Evolutionary conservation across 345 rosid genomes (phyloP).

Genomic region (Arabidopsis arenosa): DNA sequence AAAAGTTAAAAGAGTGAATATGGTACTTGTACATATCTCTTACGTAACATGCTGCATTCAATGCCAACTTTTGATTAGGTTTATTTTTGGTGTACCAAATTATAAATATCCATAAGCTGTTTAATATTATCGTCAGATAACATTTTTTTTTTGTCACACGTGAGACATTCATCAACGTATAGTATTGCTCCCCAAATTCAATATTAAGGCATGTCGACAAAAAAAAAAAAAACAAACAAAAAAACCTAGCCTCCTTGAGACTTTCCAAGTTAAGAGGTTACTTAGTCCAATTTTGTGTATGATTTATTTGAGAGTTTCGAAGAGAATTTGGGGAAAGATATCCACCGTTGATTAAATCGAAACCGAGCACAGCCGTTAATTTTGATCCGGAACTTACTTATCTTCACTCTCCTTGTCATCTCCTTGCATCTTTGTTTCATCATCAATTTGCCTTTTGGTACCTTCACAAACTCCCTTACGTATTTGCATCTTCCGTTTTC

Average conservation of each 20-base stretch:
- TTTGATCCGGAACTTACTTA: slow-evolving; percentile 64
- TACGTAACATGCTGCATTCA: background rate
- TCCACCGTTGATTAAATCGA: slow-evolving; percentile 55
- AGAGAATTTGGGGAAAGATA: slow-evolving; percentile 59
- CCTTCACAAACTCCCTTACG: slow-evolving; percentile 48
- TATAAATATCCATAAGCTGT: too few relatives aligned
- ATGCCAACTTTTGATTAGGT: background rate
- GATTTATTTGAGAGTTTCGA: slow-evolving; percentile 47
- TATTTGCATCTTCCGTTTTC: slow-evolving; percentile 50
- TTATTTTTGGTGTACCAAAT: background rate
- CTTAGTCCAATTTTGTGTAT: slow-evolving; percentile 59
- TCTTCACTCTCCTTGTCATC: slow-evolving; percentile 59
- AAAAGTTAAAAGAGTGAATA: background rate
- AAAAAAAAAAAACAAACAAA: too few relatives aligned
- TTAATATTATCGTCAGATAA: background rate
- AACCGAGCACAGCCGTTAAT: slow-evolving; percentile 67
- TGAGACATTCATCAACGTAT: too few relatives aligned
- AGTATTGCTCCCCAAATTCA: background rate
- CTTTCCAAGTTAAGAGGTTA: background rate
- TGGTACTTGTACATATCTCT: background rate
- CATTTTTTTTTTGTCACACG: too few relatives aligned
- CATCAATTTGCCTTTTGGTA: slow-evolving; percentile 49
- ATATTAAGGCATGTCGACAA: background rate
- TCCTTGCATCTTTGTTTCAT: slow-evolving; percentile 56
- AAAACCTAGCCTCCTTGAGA: background rate